These are phyloP conservation scores for Apiotrichum domesticum DNA, from an alignment of 1,284 basidiomycete genomes.

Conservation along the genomic window DNA sequence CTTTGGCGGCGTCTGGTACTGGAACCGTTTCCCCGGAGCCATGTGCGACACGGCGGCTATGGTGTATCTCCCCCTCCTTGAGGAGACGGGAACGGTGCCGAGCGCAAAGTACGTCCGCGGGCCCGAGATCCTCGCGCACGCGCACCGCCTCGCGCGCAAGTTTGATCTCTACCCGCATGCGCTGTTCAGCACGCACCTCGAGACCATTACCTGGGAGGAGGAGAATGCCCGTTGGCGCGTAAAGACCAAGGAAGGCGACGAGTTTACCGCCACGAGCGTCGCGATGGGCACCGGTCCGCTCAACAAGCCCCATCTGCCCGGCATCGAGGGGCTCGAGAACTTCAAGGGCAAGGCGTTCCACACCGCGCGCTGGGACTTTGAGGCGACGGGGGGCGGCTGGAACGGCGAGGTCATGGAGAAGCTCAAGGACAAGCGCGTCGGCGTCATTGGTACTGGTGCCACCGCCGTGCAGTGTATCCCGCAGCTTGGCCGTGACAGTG, in stretches of 20 bases:
- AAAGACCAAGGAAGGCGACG: slow-evolving; percentile 12
- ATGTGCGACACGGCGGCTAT: slow-evolving; percentile 18
- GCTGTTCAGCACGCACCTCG: slow-evolving; percentile 14
- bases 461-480: slow-evolving; percentile 12
- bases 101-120: slow-evolving; percentile 12
- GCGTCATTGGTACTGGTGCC: slow-evolving; percentile 11
- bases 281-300: slow-evolving; percentile 13
- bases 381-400: slow-evolving; percentile 10
- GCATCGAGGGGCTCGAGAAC: slow-evolving; percentile 6
- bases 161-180: slow-evolving; percentile 13
- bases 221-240: slow-evolving; percentile 4
- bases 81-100: slow-evolving; percentile 10
- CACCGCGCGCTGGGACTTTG: slow-evolving; percentile 14
- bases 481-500: slow-evolving; percentile 3
- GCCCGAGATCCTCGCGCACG: slow-evolving; percentile 14
- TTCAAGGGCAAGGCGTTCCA: slow-evolving; percentile 15
- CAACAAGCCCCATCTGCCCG: slow-evolving; percentile 10
- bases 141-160: slow-evolving; percentile 7
- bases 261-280: slow-evolving; percentile 12
- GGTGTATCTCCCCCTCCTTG: slow-evolving; percentile 13
- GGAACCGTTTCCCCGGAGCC: slow-evolving; percentile 19
- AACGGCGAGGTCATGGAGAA: slow-evolving; percentile 4
- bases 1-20: slow-evolving; percentile 20
- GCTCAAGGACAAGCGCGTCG: slow-evolving; percentile 11
- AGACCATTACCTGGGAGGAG: slow-evolving; percentile 9